Base-by-base conservation (phyloP, 768 basidiomycete genomes). In the Termitomyces sp. region DNA sequence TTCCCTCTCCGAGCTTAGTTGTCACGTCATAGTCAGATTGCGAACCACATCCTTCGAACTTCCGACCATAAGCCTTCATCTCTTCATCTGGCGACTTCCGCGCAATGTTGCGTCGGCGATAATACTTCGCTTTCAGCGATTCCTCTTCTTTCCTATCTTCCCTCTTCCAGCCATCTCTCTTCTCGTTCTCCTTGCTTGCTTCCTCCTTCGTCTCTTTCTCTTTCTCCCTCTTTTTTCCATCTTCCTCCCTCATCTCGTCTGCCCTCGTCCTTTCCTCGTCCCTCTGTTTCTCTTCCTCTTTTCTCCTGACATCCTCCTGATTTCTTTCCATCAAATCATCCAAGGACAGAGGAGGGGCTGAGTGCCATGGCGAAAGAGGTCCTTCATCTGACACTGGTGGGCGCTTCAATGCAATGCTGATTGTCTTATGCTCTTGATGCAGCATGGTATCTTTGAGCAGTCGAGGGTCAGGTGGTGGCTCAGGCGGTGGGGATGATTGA, bases 1-100 rank as follows among this genome's bases (percentile, higher is more conserved):
- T 98, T 4, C 96, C 96, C 70, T 98, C 96, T 38, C 96, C 96
- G 15, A 98, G 74, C 71, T 98, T 97, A 3, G 86, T 87, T 42
- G 87, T 86, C 14, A 86, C 77, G 54, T 86, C 83, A 68, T 97
- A 98, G 61, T 91, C 90, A 15, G 72, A 72, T 60, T 94, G 81
- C 54, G 75, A 67, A 9, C 89, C 88, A 69, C 87, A 86, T 5
- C 92, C 86, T 38, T 74, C 71, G 64, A 94, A 90, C 15, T 69
- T 70, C 54, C 81, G 77, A 35, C 87, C 86, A 66, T 90, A 93
- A 0, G 82, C 84, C 45, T 76, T 74, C 60, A 77, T 69, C 62
- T 94, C 91, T 56, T 88, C 81, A 59, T 86, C 81, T 37, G 75
- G 71, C 10, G 86, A 73, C 53, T 88, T 77, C 30, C 76, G 75